Conservation (phyloP, 169 alveolate genomes). For the Besnoitia besnoiti region DNA sequence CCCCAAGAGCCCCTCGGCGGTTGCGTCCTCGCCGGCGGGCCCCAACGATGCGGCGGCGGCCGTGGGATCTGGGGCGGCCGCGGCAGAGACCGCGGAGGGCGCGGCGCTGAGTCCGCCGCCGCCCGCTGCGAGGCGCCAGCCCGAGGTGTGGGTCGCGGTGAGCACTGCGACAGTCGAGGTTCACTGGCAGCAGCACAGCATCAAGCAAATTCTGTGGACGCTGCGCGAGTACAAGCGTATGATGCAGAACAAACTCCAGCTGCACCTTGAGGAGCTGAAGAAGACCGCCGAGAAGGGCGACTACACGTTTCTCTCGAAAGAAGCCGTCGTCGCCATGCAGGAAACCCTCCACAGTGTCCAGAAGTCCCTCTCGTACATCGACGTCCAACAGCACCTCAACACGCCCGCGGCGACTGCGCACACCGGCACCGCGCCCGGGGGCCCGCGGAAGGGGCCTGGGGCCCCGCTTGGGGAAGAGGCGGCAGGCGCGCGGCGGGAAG, state of each 20-base stretch:
- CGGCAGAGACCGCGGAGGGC: neutral
- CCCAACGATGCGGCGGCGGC: neutral
- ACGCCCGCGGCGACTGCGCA: neutral
- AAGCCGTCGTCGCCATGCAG: conserved; percentile 63
- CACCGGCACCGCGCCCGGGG: neutral
- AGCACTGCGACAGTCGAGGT: conserved; percentile 68
- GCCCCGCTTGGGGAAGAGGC: neutral
- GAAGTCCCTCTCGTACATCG: conserved; percentile 59
- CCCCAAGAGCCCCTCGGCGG: neutral
- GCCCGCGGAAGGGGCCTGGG: neutral
- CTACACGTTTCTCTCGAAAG: conserved; percentile 55
- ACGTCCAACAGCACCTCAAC: conserved; percentile 19
- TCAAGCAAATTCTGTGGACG: conserved; percentile 53
- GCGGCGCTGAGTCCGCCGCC: neutral
- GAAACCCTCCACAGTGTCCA: conserved; percentile 59
- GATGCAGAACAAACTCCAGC: conserved; percentile 47
- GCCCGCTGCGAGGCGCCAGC: neutral
- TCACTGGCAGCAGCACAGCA: conserved; percentile 74
- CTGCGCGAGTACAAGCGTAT: conserved; percentile 36
- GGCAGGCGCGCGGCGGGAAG: neutral
- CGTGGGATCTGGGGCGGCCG: conserved; percentile 2
- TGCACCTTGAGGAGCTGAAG: conserved; percentile 46
- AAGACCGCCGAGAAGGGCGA: conserved; percentile 59
- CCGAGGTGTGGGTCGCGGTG: conserved; percentile 61
- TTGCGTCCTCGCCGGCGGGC: neutral